Percentiles rank a stretch among this genome's conserved stretches.
These are phyloP conservation scores for Acanthamoeba royreba DNA, from an alignment of 208 protist genomes.

Conservation along the genomic window DNA sequence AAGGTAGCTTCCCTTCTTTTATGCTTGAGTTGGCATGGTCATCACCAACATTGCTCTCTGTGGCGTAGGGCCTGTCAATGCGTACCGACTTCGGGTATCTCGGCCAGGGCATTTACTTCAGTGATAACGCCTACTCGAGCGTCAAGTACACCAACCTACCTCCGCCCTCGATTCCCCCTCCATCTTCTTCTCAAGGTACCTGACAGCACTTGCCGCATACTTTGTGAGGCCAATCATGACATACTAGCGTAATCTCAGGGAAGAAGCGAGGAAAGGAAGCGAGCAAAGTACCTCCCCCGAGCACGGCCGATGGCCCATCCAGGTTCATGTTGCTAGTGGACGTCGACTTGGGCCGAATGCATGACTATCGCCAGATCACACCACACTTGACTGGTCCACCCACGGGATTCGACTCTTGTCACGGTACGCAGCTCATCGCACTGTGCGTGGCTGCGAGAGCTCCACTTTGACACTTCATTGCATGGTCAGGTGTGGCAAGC, in stretches of 20 bases:
- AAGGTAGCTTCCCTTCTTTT: not conserved
- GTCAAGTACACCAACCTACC: conserved; percentile 47
- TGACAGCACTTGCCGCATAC: too few relatives aligned
- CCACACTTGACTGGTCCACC: not conserved
- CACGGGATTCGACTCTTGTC: not conserved
- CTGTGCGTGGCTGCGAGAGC: too few relatives aligned
- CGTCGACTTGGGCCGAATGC: conserved; percentile 27
- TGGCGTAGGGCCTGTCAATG: not conserved
- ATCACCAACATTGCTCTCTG: not conserved
- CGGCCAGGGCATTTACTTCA: conserved; percentile 67
- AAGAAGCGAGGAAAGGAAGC: too few relatives aligned
- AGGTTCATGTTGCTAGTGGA: conserved; percentile 17
- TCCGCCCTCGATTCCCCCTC: too few relatives aligned
- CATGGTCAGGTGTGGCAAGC: too few relatives aligned
- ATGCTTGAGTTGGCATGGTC: not conserved
- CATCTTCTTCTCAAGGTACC: too few relatives aligned
- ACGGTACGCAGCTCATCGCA: too few relatives aligned
- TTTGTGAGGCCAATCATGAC: too few relatives aligned
- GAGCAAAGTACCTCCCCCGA: too few relatives aligned
- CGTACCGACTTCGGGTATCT: conserved; percentile 58
- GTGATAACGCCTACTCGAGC: conserved; percentile 5
- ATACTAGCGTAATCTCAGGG: too few relatives aligned
- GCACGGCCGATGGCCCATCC: not conserved
- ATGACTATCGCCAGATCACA: conserved; percentile 26
- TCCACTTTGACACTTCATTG: too few relatives aligned